Percentiles rank a stretch among this genome's conserved stretches.
phyloP scores from a whole-genome alignment of 2,329 filamentous ascomycete genomes.

The Alternaria viburni region DNA sequence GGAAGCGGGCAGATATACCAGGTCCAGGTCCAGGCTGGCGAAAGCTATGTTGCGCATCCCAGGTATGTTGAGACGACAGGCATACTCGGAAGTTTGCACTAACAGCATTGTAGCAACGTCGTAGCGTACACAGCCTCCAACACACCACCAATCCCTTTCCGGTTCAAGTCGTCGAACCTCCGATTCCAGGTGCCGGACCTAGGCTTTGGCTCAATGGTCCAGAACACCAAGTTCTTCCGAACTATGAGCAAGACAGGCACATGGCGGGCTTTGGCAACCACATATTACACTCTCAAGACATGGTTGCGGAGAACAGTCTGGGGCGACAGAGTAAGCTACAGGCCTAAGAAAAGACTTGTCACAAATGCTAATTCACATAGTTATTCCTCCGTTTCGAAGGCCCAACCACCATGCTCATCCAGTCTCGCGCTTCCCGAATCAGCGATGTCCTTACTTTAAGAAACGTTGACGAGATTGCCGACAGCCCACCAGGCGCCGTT shows the following conservation, averaged over 20 bases:
- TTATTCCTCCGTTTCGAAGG: constrained; percentile 91
- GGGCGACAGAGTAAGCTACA: constrained; percentile 74
- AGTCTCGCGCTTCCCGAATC: constrained; percentile 81
- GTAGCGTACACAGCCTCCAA: constrained; percentile 85
- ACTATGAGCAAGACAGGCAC: constrained; percentile 73
- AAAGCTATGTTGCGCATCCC: constrained; percentile 91
- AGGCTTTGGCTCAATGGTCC: constrained; percentile 67
- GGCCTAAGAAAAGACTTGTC: neutral
- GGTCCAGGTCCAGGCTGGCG: constrained; percentile 77
- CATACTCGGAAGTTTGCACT: neutral
- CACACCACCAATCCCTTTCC: constrained; percentile 79
- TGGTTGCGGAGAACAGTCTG: constrained; percentile 82
- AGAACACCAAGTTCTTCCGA: constrained; percentile 74
- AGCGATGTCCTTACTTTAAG: constrained; percentile 77
- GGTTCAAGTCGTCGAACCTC: constrained; percentile 78
- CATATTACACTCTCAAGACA: constrained; percentile 74
- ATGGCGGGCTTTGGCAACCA: constrained; percentile 73
- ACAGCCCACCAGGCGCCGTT: constrained; percentile 75
- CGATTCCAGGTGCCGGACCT: constrained; percentile 78
- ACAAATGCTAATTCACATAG: constrained; percentile 39
- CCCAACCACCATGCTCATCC: constrained; percentile 83
- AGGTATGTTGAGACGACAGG: constrained; percentile 50
- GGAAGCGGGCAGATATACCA: constrained; percentile 91
- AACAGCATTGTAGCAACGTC: constrained; percentile 67
- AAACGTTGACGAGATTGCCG: constrained; percentile 90